Evolutionary conservation across 768 basidiomycete genomes (phyloP).

Genomic region (Boletus patriciae): DNA sequence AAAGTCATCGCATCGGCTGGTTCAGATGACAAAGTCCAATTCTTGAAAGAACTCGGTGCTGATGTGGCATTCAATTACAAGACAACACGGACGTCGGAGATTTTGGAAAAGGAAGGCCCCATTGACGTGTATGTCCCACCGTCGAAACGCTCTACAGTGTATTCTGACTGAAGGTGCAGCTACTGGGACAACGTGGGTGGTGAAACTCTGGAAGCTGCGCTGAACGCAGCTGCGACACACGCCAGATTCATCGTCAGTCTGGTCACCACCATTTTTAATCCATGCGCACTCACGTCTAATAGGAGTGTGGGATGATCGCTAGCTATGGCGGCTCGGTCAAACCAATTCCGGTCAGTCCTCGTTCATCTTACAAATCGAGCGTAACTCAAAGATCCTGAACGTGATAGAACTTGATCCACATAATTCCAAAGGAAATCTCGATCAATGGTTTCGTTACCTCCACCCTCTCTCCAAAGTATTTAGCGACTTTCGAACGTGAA

Average conservation of each 20-base stretch:
- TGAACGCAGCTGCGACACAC: conserved; percentile 42
- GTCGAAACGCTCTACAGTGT: background rate
- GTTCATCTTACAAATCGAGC: background rate
- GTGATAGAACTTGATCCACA: conserved; percentile 36
- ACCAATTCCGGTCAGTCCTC: conserved; percentile 1
- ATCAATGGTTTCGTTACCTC: conserved; percentile 47
- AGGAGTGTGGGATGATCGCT: conserved; percentile 36
- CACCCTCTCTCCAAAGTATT: conserved; percentile 34
- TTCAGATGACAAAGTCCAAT: conserved; percentile 70
- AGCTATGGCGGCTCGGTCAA: background rate
- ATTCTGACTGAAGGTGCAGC: background rate
- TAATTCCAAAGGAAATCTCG: conserved; percentile 43
- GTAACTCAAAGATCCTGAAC: background rate
- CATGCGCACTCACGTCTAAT: background rate
- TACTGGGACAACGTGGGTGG: conserved; percentile 57
- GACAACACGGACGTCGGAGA: conserved; percentile 49
- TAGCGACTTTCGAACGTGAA: conserved; percentile 41
- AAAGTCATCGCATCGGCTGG: conserved; percentile 75
- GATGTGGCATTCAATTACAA: conserved; percentile 79
- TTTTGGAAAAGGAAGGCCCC: conserved; percentile 56
- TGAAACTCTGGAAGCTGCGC: conserved; percentile 54
- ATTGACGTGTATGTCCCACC: conserved; percentile 44
- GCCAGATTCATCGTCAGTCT: conserved; percentile 50
- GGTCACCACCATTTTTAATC: background rate
- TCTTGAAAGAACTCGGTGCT: conserved; percentile 58